Base-by-base conservation (phyloP, 2,329 filamentous ascomycete species). In the Penicillium paneum region DNA sequence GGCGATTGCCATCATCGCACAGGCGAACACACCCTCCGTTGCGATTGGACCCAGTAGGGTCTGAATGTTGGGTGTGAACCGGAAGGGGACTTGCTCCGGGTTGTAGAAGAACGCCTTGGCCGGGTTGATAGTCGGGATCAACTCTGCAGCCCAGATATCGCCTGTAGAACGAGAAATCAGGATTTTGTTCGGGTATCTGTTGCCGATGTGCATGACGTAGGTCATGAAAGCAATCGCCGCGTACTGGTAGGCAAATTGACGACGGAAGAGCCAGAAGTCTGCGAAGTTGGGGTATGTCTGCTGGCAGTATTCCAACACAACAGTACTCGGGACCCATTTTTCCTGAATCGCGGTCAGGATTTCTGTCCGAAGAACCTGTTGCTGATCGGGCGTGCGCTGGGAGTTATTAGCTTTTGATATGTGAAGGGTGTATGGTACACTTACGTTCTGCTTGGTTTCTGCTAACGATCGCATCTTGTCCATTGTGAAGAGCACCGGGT, bases 231-330 rank as follows among this genome's bases (percentile, higher is more conserved):
- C 96, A 60, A 97, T 82, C 1, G 92, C 86, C 19, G 94, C 93
- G 58, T 96, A 87, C 75, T 99, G 94, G 78, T 97, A 97, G 21
- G 91, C 89, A 76, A 99, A 96, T 62, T 96, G 92, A 55, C 92
- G 87, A 55, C 94, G 89, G 90, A 99, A 99, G 54, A 99, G 83
- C 91, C 93, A 99, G 80, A 97, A 97, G 67, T 97, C 92, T 42
- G 89, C 85, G 73, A 90, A 99, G 59, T 90, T 88, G 29, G 91
- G 89, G 76, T 94, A 97, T 5, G 86, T 89, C 62, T 83, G 80
- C 69, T 92, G 89, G 83, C 97, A 97, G 78, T 93, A 97, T 62
- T 96, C 86, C 50, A 96, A 82, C 21, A 88, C 87, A 56, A 97
- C 79, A 3, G 85, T 91, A 55, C 87, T 86, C 6, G 91, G 89